phyloP scores from a whole-genome alignment of 1,284 basidiomycete genomes.

The Thelephora terrestris region DNA sequence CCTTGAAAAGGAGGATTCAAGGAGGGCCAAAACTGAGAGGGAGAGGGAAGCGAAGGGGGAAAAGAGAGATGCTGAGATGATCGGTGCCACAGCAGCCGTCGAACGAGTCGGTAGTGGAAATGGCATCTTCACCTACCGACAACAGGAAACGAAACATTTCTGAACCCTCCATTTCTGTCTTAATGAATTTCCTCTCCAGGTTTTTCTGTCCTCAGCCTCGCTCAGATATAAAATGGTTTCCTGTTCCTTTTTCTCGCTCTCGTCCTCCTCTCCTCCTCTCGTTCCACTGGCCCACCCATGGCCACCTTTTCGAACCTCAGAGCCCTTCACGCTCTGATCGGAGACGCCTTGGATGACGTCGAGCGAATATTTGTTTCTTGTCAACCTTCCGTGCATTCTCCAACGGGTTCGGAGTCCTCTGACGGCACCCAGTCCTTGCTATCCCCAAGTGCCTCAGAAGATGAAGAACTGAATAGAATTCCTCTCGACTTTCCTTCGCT shows the following conservation, averaged over 20 bases:
- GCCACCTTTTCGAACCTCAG: slow-evolving; percentile 49
- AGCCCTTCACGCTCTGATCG: slow-evolving; percentile 54
- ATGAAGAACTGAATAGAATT: slow-evolving; percentile 4
- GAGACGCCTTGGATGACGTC: slow-evolving; percentile 57
- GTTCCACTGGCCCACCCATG: not conserved
- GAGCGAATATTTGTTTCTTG: slow-evolving; percentile 42
- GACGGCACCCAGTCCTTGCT: slow-evolving; percentile 2
- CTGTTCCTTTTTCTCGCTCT: not conserved
- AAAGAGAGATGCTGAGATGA: no score
- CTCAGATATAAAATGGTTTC: not conserved
- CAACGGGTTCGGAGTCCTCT: slow-evolving; percentile 20
- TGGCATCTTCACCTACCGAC: no score
- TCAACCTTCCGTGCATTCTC: not conserved
- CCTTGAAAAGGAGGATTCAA: no score
- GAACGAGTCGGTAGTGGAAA: no score
- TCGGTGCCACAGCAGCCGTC: no score
- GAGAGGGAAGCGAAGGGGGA: no score
- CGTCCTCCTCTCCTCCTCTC: not conserved
- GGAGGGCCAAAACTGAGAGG: no score
- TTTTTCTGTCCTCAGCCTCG: no score
- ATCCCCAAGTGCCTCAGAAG: not conserved
- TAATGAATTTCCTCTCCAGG: no score
- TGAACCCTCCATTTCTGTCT: no score
- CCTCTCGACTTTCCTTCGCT: slow-evolving; percentile 51
- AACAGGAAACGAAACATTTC: no score